Conservation (phyloP, 331 rosid genomes). For the Rosa hybrid region DNA sequence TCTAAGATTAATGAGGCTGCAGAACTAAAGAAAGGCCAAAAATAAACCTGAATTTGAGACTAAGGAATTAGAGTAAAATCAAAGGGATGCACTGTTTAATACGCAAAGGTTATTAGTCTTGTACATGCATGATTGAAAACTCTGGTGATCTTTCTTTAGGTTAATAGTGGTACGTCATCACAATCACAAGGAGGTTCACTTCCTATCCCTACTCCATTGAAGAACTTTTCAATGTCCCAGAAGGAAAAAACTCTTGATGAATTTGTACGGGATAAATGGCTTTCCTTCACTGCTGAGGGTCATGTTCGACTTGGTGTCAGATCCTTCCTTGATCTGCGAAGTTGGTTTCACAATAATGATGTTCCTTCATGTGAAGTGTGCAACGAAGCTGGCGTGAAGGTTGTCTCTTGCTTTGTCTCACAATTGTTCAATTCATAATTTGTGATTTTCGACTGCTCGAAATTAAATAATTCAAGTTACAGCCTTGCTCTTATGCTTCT, state of each 20-base stretch:
- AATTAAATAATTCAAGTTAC: background rate
- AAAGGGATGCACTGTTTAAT: background rate
- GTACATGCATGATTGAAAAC: constrained; percentile 18
- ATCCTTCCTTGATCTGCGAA: constrained; percentile 88
- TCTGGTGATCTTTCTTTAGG: constrained; percentile 49
- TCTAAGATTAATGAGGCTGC: background rate
- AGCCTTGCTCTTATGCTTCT: background rate
- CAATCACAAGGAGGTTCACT: constrained; percentile 54
- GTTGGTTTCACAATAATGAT: constrained; percentile 75
- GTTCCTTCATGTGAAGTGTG: constrained; percentile 80
- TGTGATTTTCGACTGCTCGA: background rate
- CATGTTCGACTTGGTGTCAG: constrained; percentile 72
- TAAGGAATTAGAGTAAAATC: background rate
- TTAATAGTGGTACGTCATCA: constrained; percentile 35
- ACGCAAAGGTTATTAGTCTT: constrained; percentile 4
- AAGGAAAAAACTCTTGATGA: constrained; percentile 73
- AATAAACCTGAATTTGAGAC: background rate
- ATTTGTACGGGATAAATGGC: constrained; percentile 78
- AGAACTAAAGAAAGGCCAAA: background rate
- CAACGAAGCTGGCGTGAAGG: constrained; percentile 95
- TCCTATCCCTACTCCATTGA: constrained; percentile 54
- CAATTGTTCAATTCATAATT: background rate
- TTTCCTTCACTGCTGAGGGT: constrained; percentile 56
- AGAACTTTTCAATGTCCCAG: constrained; percentile 55
- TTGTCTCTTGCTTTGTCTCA: constrained; percentile 24